Conservation (phyloP, 306 rosid species). For the Vigna hirtella region DNA sequence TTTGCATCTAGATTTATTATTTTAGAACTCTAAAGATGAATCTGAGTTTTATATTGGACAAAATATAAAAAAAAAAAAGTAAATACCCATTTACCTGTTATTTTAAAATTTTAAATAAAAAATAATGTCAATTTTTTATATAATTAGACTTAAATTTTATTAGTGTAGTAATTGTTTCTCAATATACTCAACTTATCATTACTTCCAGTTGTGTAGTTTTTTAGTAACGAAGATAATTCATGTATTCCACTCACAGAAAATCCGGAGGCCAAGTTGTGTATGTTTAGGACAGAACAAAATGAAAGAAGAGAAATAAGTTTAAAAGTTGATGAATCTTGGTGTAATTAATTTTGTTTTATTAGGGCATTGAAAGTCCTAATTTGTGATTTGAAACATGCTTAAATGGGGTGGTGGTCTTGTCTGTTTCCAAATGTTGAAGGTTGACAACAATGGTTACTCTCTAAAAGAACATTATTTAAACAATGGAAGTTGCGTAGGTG, state of each 20-base stretch:
- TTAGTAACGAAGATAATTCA: background rate
- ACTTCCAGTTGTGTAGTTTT: background rate
- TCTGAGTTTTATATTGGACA: no score
- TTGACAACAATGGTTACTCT: slow-evolving; percentile 38
- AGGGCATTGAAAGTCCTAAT: slow-evolving; percentile 13
- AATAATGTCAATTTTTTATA: no score
- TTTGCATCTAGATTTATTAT: no score
- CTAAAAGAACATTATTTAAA: background rate
- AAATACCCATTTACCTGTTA: no score
- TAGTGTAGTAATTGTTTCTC: no score
- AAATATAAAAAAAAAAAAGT: no score
- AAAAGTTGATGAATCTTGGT: background rate
- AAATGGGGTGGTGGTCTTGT: slow-evolving; percentile 16
- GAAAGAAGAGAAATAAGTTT: background rate
- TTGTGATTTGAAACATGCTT: slow-evolving; percentile 35
- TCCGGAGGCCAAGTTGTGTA: background rate
- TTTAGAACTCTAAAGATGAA: no score
- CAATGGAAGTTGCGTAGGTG: slow-evolving; percentile 35
- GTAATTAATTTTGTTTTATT: slow-evolving; percentile 31
- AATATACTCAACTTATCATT: no score
- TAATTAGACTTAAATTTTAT: no score
- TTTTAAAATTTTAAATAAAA: no score
- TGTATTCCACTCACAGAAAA: background rate
- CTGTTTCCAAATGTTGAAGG: slow-evolving; percentile 19
- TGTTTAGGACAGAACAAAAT: background rate